phyloP scores from a whole-genome alignment of 768 basidiomycete genomes.

The Xerocomellus dryophilus region DNA sequence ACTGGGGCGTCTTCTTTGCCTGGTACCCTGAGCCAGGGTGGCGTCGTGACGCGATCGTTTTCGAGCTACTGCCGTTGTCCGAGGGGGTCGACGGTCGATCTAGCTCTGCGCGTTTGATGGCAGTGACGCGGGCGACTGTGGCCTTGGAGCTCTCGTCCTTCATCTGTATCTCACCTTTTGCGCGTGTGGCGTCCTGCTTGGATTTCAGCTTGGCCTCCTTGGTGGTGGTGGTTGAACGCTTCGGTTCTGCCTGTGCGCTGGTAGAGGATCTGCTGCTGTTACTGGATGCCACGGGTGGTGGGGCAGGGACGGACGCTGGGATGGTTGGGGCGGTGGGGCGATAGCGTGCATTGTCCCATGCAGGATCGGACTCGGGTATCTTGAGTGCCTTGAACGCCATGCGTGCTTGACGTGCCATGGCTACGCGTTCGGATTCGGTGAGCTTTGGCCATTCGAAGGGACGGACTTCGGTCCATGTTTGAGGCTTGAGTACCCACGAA shows the following conservation, averaged over 20 bases:
- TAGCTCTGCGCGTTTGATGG: slow-evolving; percentile 28
- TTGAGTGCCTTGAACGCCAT: slow-evolving; percentile 45
- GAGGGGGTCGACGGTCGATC: slow-evolving; percentile 23
- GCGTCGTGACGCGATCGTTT: slow-evolving; percentile 31
- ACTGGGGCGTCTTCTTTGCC: slow-evolving; percentile 33
- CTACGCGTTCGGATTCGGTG: slow-evolving; percentile 43
- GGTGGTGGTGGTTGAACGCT: slow-evolving; percentile 44
- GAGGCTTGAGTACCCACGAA: slow-evolving; percentile 52
- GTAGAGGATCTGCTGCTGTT: slow-evolving; percentile 23
- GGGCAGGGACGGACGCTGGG: slow-evolving; percentile 11
- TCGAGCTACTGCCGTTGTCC: slow-evolving; percentile 7
- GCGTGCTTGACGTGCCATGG: slow-evolving; percentile 53
- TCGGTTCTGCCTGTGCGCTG: slow-evolving; percentile 34
- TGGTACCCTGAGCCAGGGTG: slow-evolving; percentile 51
- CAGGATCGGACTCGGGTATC: slow-evolving; percentile 57
- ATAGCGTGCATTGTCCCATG: slow-evolving; percentile 56
- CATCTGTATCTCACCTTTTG: slow-evolving; percentile 38
- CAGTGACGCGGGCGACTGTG: slow-evolving; percentile 31
- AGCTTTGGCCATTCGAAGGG: slow-evolving; percentile 61
- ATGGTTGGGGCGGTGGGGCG: slow-evolving; percentile 20
- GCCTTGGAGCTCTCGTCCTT: slow-evolving; percentile 36
- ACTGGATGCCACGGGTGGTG: slow-evolving; percentile 19
- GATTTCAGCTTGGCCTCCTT: slow-evolving; percentile 45
- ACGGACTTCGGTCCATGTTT: slow-evolving; percentile 65
- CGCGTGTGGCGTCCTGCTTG: slow-evolving; percentile 22